These are phyloP conservation scores for Colletotrichum cuscutae DNA, from an alignment of 2,329 filamentous ascomycete genomes.

Conservation along the genomic window DNA sequence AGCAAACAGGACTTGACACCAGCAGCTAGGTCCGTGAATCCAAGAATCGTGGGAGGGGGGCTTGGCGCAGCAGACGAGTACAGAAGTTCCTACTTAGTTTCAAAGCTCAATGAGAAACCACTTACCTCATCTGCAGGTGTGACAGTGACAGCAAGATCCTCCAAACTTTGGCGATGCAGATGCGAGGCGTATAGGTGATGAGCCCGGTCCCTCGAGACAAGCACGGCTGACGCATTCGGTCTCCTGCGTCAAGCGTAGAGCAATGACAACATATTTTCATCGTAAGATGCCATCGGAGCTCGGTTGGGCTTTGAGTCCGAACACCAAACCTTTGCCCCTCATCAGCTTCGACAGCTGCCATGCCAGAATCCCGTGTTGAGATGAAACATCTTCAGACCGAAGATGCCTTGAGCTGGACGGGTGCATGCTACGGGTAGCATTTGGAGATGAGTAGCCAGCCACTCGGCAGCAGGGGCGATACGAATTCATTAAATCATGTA, in stretches of 20 bases:
- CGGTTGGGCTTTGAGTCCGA: background rate
- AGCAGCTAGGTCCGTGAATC: background rate
- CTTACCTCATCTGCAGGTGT: background rate
- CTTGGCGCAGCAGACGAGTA: background rate
- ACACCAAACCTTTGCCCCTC: background rate
- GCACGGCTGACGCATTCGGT: background rate
- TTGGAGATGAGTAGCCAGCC: background rate
- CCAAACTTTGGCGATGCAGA: background rate
- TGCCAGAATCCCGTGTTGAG: background rate
- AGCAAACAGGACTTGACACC: slow-evolving; percentile 43
- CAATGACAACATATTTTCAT: background rate
- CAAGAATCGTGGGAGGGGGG: background rate
- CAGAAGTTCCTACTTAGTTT: background rate
- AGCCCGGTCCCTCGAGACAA: too few relatives aligned
- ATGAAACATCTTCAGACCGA: slow-evolving; percentile 1
- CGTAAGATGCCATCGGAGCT: background rate
- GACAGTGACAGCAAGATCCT: background rate
- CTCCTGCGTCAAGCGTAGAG: background rate
- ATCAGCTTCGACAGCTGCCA: background rate
- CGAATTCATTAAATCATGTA: background rate
- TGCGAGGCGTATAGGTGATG: background rate
- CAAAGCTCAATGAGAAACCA: background rate
- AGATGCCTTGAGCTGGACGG: background rate
- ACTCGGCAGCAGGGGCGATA: background rate
- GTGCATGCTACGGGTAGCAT: background rate